Conservation (phyloP, 1,139 yeast species). For the Wickerhamomyces sp. region DNA sequence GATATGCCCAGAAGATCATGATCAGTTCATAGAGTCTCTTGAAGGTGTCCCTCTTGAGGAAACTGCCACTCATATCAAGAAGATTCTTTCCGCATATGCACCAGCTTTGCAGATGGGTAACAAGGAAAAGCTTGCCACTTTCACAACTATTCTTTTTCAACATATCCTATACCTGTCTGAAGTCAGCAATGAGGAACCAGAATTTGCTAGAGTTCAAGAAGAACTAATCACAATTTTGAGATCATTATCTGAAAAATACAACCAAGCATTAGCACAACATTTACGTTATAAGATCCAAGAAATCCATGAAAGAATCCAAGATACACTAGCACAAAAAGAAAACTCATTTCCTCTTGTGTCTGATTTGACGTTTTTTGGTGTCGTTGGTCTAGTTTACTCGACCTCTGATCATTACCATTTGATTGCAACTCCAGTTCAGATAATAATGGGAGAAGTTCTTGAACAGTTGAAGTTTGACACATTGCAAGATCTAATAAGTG, state of each 20-base stretch:
- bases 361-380: slow-evolving; percentile 62
- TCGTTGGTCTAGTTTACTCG: slow-evolving; percentile 77
- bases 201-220: slow-evolving; percentile 34
- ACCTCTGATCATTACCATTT: slow-evolving; percentile 95
- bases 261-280: slow-evolving; percentile 54
- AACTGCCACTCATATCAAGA: slow-evolving; percentile 45
- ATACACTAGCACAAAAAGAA: slow-evolving; percentile 16
- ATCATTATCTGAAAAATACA: slow-evolving; percentile 60
- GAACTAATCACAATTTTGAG: slow-evolving; percentile 48
- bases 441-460: slow-evolving; percentile 68
- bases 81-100: slow-evolving; percentile 57
- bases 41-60: slow-evolving; percentile 36
- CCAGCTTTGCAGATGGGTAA: slow-evolving; percentile 81
- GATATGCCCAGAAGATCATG: slow-evolving; percentile 55
- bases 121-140: slow-evolving; percentile 63
- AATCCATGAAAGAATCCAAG: slow-evolving; percentile 45
- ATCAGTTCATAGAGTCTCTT: slow-evolving; percentile 41
- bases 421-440: slow-evolving; percentile 77
- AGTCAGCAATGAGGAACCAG: slow-evolving; percentile 25
- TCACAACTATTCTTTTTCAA: slow-evolving; percentile 61
- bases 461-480: slow-evolving; percentile 42
- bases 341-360: slow-evolving; percentile 33
- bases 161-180: slow-evolving; percentile 53
- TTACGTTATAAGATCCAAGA: slow-evolving; percentile 43
- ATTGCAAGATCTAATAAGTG: slow-evolving; percentile 37